phyloP scores from a whole-genome alignment of 2,329 filamentous ascomycete genomes.

The Colletotrichum limetticola region DNA sequence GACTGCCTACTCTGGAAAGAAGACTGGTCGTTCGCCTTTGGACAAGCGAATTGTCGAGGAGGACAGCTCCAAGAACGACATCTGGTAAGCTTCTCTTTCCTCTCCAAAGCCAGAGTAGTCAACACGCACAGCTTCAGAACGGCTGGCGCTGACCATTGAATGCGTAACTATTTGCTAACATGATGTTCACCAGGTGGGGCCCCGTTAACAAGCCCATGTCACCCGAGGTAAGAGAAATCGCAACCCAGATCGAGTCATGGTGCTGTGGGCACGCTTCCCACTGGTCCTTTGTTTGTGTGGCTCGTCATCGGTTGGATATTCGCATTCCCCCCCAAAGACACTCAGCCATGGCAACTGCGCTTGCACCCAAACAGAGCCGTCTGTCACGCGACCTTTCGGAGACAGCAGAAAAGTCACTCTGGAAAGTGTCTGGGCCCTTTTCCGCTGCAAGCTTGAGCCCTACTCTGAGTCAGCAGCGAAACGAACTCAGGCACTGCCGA shows the following conservation, averaged over 20 bases:
- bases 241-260: slow-evolving; percentile 20
- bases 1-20: slow-evolving; percentile 97
- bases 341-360: neutral
- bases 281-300: slow-evolving; percentile 26
- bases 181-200: slow-evolving; percentile 74
- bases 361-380: neutral
- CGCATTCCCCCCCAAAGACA: neutral
- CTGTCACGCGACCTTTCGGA: slow-evolving; percentile 17
- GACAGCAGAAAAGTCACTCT: neutral
- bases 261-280: slow-evolving; percentile 19
- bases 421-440: neutral
- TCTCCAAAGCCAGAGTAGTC: neutral
- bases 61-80: slow-evolving; percentile 84
- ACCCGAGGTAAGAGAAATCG: slow-evolving; percentile 79
- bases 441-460: neutral
- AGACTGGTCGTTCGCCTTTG: slow-evolving; percentile 95
- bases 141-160: slow-evolving; percentile 6
- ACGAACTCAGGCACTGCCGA: neutral
- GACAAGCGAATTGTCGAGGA: slow-evolving; percentile 99
- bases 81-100: slow-evolving; percentile 71
- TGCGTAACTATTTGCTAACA: slow-evolving; percentile 33
- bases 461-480: neutral
- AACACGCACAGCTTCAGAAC: neutral
- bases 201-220: slow-evolving; percentile 99
- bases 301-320: neutral